Conservation (phyloP, 176 grass and related monocot genomes). For the Rhipidocladum racemiflorum region DNA sequence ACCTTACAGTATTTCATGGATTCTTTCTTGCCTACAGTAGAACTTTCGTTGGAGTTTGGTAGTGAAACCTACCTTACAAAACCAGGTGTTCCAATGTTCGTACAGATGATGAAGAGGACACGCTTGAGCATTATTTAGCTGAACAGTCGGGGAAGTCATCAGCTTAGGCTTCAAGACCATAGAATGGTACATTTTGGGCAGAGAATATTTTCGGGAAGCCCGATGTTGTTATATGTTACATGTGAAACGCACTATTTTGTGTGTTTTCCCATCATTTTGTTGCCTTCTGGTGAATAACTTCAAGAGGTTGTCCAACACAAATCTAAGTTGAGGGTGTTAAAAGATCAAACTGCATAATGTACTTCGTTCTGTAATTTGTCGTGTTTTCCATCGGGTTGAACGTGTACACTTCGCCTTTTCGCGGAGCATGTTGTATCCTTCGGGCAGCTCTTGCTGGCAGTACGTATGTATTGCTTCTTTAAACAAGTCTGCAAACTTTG, state of each 20-base stretch:
- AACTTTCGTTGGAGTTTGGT: constrained; percentile 3
- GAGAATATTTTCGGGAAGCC: constrained; percentile 8
- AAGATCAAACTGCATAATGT: neutral
- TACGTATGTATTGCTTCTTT: neutral
- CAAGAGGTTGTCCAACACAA: neutral
- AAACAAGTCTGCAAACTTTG: neutral
- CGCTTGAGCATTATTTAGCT: constrained; percentile 98
- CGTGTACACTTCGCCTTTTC: constrained; percentile 7
- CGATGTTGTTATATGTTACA: constrained; percentile 1
- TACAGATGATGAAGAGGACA: constrained; percentile 97
- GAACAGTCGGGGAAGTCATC: constrained; percentile 58
- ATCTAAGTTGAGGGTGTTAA: constrained; percentile 2
- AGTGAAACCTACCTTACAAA: constrained; percentile 2
- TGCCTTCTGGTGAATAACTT: neutral
- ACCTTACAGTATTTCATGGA: neutral
- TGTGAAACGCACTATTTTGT: constrained; percentile 3
- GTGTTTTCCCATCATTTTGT: constrained; percentile 11
- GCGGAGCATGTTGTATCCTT: neutral
- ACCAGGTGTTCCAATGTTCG: neutral
- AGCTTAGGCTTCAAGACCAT: constrained; percentile 43
- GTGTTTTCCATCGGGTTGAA: neutral
- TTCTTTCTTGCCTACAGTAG: neutral
- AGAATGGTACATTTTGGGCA: neutral
- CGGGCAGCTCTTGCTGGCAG: neutral
- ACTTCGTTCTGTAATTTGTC: neutral